Percentiles rank a stretch among this genome's conserved stretches.
Conservation (phyloP, 2,329 filamentous ascomycete species). For the Ceratocystis albifundus region DNA sequence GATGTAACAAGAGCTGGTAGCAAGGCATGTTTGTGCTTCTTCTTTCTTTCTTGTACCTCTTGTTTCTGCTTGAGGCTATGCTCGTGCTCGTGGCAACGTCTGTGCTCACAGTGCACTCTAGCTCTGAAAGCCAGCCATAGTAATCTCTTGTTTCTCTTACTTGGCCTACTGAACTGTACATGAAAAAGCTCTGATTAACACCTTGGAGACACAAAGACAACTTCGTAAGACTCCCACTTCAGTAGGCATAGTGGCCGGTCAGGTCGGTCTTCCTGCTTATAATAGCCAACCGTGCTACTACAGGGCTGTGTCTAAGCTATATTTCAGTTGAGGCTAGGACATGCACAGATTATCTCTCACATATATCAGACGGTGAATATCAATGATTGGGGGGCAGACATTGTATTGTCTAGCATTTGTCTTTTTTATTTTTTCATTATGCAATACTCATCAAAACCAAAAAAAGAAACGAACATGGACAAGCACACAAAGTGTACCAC, state of each 20-base stretch:
- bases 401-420: neutral
- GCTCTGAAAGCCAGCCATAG: neutral
- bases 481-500: neutral
- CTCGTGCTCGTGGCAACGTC: neutral
- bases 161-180: too few relatives aligned
- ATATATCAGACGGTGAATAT: slow-evolving; percentile 9
- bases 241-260: too few relatives aligned
- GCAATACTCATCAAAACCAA: neutral
- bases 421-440: neutral
- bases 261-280: neutral
- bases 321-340: slow-evolving; percentile 1
- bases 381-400: slow-evolving; percentile 7
- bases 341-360: neutral
- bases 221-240: too few relatives aligned
- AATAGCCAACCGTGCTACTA: neutral
- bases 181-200: too few relatives aligned
- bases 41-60: neutral
- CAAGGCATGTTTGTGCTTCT: neutral
- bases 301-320: slow-evolving; percentile 1
- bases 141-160: neutral
- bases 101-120: neutral
- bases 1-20: too few relatives aligned
- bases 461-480: neutral
- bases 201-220: too few relatives aligned
- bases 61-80: neutral